Conservation (phyloP, 1,284 basidiomycete genomes). For the Naganishia sp. region DNA sequence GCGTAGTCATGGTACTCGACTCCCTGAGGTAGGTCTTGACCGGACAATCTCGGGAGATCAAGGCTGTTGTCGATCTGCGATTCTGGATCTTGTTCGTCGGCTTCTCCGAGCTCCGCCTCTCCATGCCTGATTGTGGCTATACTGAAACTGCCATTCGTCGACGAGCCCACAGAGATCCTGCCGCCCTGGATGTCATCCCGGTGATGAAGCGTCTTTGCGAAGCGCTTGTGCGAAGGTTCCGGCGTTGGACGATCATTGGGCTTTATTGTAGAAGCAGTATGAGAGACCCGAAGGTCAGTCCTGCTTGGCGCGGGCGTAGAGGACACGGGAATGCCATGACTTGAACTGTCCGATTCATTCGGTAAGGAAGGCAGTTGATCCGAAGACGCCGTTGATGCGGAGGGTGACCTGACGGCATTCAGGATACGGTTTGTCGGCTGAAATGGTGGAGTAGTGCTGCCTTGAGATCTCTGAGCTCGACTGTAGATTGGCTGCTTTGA, state of each 20-base stretch:
- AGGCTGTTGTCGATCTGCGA: slow-evolving; percentile 15
- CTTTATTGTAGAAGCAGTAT: neutral
- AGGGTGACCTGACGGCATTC: slow-evolving; percentile 14
- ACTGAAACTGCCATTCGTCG: slow-evolving; percentile 19
- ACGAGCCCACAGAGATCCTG: slow-evolving; percentile 14
- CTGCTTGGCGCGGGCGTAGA: slow-evolving; percentile 17
- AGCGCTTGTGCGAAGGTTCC: slow-evolving; percentile 4
- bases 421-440: slow-evolving; percentile 20
- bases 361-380: slow-evolving; percentile 2
- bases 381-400: slow-evolving; percentile 17
- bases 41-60: slow-evolving; percentile 18
- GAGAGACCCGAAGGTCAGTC: neutral
- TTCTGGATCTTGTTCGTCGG: neutral
- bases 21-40: neutral
- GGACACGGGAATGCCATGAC: slow-evolving; percentile 9
- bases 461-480: slow-evolving; percentile 15
- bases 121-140: slow-evolving; percentile 18
- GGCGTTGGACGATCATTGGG: neutral
- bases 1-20: slow-evolving; percentile 18
- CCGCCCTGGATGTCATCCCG: slow-evolving; percentile 5
- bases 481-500: slow-evolving; percentile 19
- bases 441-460: slow-evolving; percentile 21
- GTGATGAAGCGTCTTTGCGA: slow-evolving; percentile 9
- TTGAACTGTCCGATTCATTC: slow-evolving; percentile 1
- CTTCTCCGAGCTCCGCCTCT: neutral